Evolutionary conservation across 352 stramenopile genomes (phyloP).

Genomic region (Peronosclerospora sorghi): DNA sequence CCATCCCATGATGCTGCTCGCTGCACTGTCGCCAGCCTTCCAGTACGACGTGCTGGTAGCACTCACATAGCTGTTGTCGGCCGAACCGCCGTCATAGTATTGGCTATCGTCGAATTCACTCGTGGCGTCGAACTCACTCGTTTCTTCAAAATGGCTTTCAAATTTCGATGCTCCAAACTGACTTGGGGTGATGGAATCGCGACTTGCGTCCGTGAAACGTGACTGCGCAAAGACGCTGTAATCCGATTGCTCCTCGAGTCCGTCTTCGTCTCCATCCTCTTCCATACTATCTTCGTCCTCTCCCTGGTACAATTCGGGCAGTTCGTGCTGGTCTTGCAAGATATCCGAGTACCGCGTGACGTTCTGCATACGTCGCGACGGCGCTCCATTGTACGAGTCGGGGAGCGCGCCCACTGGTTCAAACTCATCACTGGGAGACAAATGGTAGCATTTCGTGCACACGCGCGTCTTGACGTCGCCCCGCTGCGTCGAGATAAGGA

Average conservation of each 20-base stretch:
- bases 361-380: constrained; percentile 22
- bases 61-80: constrained; percentile 22
- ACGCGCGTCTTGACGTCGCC: constrained; percentile 41
- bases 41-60: constrained; percentile 25
- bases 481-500: constrained; percentile 28
- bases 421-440: constrained; percentile 21
- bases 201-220: constrained; percentile 35
- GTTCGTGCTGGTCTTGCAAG: constrained; percentile 19
- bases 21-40: constrained; percentile 16
- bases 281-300: constrained; percentile 28
- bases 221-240: constrained; percentile 46
- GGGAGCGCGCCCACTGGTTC: constrained; percentile 12
- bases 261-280: constrained; percentile 31
- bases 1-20: constrained; percentile 15
- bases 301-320: constrained; percentile 10
- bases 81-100: constrained; percentile 17
- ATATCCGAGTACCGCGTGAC: constrained; percentile 35
- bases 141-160: constrained; percentile 15
- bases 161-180: constrained; percentile 15
- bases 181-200: constrained; percentile 22
- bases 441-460: constrained; percentile 43
- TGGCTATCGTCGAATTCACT: constrained; percentile 27
- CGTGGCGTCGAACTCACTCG: constrained; percentile 12
- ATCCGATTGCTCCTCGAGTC: constrained; percentile 42
- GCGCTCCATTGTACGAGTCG: neutral